Percentiles rank a stretch among this genome's conserved stretches.
Conservation (phyloP, 257 asterid species). For the Marsdenia floribunda region DNA sequence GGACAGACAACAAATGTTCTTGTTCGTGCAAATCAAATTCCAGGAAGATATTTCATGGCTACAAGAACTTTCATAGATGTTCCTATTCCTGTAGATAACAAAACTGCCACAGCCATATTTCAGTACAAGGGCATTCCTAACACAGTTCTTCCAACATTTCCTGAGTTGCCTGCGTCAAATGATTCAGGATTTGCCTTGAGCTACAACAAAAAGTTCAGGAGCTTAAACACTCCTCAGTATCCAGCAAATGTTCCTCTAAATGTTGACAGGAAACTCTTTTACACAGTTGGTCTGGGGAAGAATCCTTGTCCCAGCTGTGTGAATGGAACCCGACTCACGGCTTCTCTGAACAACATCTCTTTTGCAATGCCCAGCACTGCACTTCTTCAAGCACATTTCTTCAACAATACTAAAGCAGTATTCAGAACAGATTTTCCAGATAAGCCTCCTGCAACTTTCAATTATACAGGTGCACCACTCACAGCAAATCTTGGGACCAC, state of each 20-base stretch:
- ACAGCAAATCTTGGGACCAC: conserved; percentile 53
- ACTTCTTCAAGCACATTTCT: conserved; percentile 36
- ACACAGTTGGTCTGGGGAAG: conserved; percentile 46
- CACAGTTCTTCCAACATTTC: conserved; percentile 27
- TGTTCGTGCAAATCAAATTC: conserved; percentile 34
- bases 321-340: conserved; percentile 32
- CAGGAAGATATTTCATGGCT: conserved; percentile 35
- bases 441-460: conserved; percentile 28
- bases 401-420: conserved; percentile 19
- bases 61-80: conserved; percentile 57
- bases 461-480: conserved; percentile 57
- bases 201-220: conserved; percentile 35
- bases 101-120: conserved; percentile 48
- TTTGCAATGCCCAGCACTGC: conserved; percentile 26
- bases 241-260: conserved; percentile 55
- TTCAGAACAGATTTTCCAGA: conserved; percentile 32
- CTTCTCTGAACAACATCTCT: conserved; percentile 34
- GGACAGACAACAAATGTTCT: conserved; percentile 48
- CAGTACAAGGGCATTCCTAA: conserved; percentile 44
- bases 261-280: conserved; percentile 42
- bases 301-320: conserved; percentile 45
- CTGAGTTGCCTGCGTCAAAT: conserved; percentile 36
- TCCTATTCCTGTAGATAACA: conserved; percentile 45
- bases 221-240: conserved; percentile 34
- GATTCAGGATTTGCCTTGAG: conserved; percentile 36